A percentile compares a stretch with the other conserved stretches of the same genome.
phyloP scores from a whole-genome alignment of 306 rosid species.

The Dicorynia guianensis region DNA sequence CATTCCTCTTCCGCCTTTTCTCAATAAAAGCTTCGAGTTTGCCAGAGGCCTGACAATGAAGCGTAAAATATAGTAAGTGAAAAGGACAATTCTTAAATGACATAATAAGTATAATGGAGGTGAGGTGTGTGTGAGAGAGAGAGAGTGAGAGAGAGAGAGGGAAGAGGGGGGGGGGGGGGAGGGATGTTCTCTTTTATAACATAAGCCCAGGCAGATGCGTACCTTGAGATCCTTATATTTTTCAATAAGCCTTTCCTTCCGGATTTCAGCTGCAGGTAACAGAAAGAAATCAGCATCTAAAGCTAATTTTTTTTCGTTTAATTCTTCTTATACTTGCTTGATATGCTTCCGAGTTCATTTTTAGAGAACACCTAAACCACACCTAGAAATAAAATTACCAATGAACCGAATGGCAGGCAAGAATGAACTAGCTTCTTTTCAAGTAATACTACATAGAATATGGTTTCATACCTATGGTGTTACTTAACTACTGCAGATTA shows the following conservation, averaged over 20 bases:
- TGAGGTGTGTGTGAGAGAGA: no score
- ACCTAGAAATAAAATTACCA: constrained; percentile 9
- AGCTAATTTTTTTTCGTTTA: constrained; percentile 15
- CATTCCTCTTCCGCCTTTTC: constrained; percentile 84
- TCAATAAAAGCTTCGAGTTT: constrained; percentile 75
- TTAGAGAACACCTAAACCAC: not conserved
- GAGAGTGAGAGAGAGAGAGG: no score
- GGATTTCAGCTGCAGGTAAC: constrained; percentile 71
- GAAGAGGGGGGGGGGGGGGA: not conserved
- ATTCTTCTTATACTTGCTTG: constrained; percentile 10
- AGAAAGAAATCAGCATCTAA: constrained; percentile 35
- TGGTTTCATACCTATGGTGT: not conserved
- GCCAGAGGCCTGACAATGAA: constrained; percentile 64
- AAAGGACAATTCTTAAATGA: constrained; percentile 2
- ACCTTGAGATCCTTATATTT: constrained; percentile 82
- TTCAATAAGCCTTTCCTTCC: constrained; percentile 67
- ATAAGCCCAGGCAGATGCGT: not conserved
- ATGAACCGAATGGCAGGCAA: not conserved
- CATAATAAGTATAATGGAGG: not conserved
- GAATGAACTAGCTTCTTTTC: not conserved
- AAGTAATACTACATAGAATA: not conserved
- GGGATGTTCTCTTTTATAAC: not conserved
- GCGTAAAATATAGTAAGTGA: constrained; percentile 6
- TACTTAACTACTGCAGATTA: constrained; percentile 21
- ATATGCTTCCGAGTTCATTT: constrained; percentile 13